These are phyloP conservation scores for Euptelea pleiosperma DNA, from an alignment of 164 flowering plant species.

Conservation along the genomic window DNA sequence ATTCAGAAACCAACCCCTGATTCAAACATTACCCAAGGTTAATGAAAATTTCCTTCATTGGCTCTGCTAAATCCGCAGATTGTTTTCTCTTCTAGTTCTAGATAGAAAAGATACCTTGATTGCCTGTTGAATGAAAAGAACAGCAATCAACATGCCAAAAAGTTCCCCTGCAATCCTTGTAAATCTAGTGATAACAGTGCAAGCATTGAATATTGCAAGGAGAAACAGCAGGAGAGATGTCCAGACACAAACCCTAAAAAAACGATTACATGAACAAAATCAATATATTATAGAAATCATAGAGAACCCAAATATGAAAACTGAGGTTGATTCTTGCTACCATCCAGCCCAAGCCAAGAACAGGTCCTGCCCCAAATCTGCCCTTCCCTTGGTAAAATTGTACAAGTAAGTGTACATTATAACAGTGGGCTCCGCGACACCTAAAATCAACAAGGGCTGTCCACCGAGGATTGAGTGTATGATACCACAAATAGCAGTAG, in stretches of 20 bases:
- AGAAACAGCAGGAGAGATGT: constrained; percentile 47
- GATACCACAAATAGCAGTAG: constrained; percentile 65
- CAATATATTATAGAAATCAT: neutral
- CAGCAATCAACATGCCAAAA: constrained; percentile 56
- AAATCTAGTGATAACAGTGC: constrained; percentile 41
- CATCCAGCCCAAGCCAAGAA: constrained; percentile 66
- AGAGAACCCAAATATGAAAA: neutral
- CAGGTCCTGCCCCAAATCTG: constrained; percentile 35
- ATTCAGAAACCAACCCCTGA: constrained; percentile 54
- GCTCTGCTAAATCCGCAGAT: neutral
- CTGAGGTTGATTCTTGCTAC: constrained; percentile 22
- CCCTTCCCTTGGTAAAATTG: constrained; percentile 36
- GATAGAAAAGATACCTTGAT: constrained; percentile 33
- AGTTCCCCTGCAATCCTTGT: constrained; percentile 65
- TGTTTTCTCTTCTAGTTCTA: neutral
- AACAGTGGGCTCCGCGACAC: constrained; percentile 72
- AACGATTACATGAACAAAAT: neutral
- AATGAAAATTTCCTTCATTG: neutral
- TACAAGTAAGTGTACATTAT: constrained; percentile 59
- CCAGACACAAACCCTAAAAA: constrained; percentile 58
- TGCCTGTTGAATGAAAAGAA: constrained; percentile 54
- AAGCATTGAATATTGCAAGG: constrained; percentile 58
- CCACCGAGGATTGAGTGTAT: constrained; percentile 61
- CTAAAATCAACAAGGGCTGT: constrained; percentile 55
- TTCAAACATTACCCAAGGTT: neutral